phyloP scores from a whole-genome alignment of 1,139 yeast species.

The Blastobotrys persicus region DNA sequence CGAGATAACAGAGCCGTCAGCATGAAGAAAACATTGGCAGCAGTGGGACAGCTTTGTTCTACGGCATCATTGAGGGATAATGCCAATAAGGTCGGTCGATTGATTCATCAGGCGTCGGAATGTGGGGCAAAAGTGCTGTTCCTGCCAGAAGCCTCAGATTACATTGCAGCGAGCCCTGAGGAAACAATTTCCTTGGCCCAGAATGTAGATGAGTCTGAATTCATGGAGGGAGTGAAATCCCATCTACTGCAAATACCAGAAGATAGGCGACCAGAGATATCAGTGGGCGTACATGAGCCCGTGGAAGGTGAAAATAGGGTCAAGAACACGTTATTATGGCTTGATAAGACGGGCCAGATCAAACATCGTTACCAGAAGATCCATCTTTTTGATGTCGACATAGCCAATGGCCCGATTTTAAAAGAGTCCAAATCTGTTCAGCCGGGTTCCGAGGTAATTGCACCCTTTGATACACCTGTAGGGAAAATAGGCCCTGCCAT shows the following conservation, averaged over 20 bases:
- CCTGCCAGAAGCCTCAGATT: slow-evolving; percentile 92
- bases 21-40: slow-evolving; percentile 54
- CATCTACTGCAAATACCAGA: slow-evolving; percentile 44
- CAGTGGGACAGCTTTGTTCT: slow-evolving; percentile 86
- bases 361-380: slow-evolving; percentile 73
- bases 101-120: slow-evolving; percentile 61
- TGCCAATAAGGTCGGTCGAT: slow-evolving; percentile 52
- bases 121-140: slow-evolving; percentile 64
- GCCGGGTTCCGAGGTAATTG: slow-evolving; percentile 58
- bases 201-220: slow-evolving; percentile 49
- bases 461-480: slow-evolving; percentile 58
- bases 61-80: slow-evolving; percentile 61
- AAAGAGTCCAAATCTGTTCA: slow-evolving; percentile 78
- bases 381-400: slow-evolving; percentile 86
- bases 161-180: slow-evolving; percentile 64
- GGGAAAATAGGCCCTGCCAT: slow-evolving; percentile 73
- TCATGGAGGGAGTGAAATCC: slow-evolving; percentile 47
- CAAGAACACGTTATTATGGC: slow-evolving; percentile 70
- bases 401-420: slow-evolving; percentile 53
- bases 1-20: too few relatives aligned
- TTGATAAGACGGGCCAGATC: slow-evolving; percentile 62
- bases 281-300: slow-evolving; percentile 87
- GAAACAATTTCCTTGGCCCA: slow-evolving; percentile 63
- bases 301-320: slow-evolving; percentile 44
- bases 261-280: slow-evolving; percentile 42